A percentile compares a stretch with the other conserved stretches of the same genome.
Conservation (phyloP, 1,284 basidiomycete genomes). For the Meira nashicola region DNA sequence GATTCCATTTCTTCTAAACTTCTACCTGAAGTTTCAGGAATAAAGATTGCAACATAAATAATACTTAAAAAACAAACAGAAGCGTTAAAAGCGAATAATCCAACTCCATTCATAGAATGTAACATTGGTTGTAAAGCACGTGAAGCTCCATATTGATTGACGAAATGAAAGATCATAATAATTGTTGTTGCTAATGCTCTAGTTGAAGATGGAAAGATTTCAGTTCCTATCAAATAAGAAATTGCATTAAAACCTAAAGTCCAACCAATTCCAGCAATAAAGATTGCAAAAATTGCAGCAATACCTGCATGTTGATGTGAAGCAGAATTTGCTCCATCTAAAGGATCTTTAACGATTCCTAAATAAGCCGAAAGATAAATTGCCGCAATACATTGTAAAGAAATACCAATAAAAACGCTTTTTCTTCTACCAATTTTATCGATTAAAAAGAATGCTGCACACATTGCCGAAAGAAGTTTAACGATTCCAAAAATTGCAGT, state of each 20-base stretch:
- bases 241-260: constrained; percentile 36
- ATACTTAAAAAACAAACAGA: too few relatives aligned
- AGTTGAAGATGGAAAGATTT: too few relatives aligned
- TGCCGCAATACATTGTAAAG: constrained; percentile 23
- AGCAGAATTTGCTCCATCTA: constrained; percentile 24
- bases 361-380: constrained; percentile 35
- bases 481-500: constrained; percentile 37
- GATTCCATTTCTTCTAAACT: too few relatives aligned
- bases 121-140: constrained; percentile 33
- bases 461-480: constrained; percentile 31
- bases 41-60: too few relatives aligned
- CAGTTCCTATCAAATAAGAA: constrained; percentile 30
- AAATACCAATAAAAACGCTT: constrained; percentile 26
- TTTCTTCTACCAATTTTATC: constrained; percentile 32
- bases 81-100: too few relatives aligned
- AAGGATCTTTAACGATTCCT: too few relatives aligned
- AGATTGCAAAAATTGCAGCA: constrained; percentile 36
- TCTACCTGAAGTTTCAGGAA: too few relatives aligned
- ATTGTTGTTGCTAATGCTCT: constrained; percentile 29
- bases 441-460: constrained; percentile 36
- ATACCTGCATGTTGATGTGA: constrained; percentile 17
- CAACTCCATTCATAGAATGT: too few relatives aligned
- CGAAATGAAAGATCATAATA: constrained; percentile 30
- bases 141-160: constrained; percentile 32
- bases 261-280: constrained; percentile 30